phyloP scores from a whole-genome alignment of 164 flowering plant species.

The Liriodendron chinense region DNA sequence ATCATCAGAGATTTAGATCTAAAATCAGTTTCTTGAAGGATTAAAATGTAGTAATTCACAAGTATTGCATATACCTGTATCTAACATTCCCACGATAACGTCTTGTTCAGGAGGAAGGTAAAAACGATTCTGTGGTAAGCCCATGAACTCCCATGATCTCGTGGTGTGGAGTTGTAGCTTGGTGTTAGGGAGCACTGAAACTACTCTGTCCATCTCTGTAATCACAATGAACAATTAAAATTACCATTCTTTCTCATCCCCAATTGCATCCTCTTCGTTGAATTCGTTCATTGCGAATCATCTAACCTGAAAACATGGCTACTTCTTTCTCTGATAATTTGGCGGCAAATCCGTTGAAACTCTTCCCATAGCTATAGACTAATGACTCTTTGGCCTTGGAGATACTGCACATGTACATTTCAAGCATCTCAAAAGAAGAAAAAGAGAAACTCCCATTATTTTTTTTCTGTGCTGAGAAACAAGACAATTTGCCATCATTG shows the following conservation, averaged over 20 bases:
- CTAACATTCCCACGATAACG: slow-evolving; percentile 38
- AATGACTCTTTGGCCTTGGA: slow-evolving; percentile 27
- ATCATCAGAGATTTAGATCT: neutral
- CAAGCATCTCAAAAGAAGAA: neutral
- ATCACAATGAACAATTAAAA: neutral
- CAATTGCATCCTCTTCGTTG: no score
- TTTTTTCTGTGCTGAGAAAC: neutral
- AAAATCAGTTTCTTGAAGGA: no score
- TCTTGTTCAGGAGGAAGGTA: slow-evolving; percentile 19
- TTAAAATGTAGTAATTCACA: neutral
- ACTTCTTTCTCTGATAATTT: slow-evolving; percentile 39
- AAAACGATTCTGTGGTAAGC: slow-evolving; percentile 7
- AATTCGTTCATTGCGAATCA: neutral
- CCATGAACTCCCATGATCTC: slow-evolving; percentile 55
- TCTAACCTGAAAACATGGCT: slow-evolving; percentile 30
- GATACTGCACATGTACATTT: slow-evolving; percentile 7
- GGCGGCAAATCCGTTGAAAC: slow-evolving; percentile 50
- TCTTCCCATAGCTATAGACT: slow-evolving; percentile 37
- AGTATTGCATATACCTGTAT: slow-evolving; percentile 27
- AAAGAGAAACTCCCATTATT: neutral
- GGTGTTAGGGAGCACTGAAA: slow-evolving; percentile 39
- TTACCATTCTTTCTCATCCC: no score
- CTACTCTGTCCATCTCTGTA: slow-evolving; percentile 45
- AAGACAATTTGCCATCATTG: neutral
- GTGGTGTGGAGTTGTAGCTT: slow-evolving; percentile 42